phyloP scores from a whole-genome alignment of 192 early-diverging fungal species.

The Coemansia sp. region DNA sequence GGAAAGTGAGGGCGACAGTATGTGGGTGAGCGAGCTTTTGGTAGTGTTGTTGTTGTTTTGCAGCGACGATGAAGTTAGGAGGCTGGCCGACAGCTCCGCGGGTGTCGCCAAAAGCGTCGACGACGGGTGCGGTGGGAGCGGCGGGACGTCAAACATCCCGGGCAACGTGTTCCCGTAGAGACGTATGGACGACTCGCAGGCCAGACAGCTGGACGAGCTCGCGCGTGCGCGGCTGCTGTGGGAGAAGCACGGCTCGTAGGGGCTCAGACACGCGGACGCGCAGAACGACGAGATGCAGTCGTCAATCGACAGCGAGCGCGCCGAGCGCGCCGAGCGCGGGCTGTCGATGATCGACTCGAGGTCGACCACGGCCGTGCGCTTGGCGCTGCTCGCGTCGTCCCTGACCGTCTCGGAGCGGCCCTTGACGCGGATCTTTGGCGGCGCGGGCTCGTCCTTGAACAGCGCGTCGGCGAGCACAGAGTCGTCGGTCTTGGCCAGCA shows the following conservation, averaged over 20 bases:
- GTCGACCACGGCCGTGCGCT: slow-evolving; percentile 9
- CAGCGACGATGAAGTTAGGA: not conserved
- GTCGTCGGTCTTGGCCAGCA: slow-evolving; percentile 13
- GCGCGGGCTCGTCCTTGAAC: not conserved
- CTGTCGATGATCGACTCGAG: slow-evolving; percentile 47
- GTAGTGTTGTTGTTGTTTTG: too few species aligned
- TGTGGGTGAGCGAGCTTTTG: slow-evolving; percentile 1
- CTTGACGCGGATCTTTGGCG: not conserved
- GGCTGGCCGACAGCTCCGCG: not conserved
- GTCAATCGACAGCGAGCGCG: slow-evolving; percentile 44
- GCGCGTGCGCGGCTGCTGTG: not conserved
- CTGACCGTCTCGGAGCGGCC: slow-evolving; percentile 4
- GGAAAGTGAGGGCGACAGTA: slow-evolving; percentile 8
- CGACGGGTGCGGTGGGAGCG: not conserved
- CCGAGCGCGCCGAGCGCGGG: slow-evolving; percentile 39
- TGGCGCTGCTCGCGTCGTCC: slow-evolving; percentile 2
- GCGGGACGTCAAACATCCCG: slow-evolving; percentile 10
- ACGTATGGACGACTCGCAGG: slow-evolving; percentile 5
- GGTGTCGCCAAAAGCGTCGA: slow-evolving; percentile 1
- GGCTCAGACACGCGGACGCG: slow-evolving; percentile 9
- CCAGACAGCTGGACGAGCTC: slow-evolving; percentile 16
- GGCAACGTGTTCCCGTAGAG: slow-evolving; percentile 2
- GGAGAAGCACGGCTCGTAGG: slow-evolving; percentile 6
- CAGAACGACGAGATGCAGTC: slow-evolving; percentile 48
- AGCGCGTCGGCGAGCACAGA: slow-evolving; percentile 4